Evolutionary conservation across 2,329 filamentous ascomycete genomes (phyloP).

Genomic region (Dichotomopilus funicola): DNA sequence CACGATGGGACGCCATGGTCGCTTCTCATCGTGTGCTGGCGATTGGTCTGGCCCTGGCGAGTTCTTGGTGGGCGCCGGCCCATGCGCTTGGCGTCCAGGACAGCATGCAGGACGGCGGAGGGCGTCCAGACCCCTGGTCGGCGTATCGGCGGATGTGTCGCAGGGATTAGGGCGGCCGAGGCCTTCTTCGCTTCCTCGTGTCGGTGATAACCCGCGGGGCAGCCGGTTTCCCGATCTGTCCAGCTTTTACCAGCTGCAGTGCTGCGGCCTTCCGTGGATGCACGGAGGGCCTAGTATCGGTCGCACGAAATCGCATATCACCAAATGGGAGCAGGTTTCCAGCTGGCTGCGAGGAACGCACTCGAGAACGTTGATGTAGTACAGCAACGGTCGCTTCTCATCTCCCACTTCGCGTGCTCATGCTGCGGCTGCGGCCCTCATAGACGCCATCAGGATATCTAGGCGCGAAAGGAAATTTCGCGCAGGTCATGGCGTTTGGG

Average conservation of each 20-base stretch:
- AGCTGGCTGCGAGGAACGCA: background rate
- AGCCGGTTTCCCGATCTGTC: constrained; percentile 16
- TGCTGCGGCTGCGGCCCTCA: constrained; percentile 1
- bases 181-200: constrained; percentile 5
- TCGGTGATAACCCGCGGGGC: constrained; percentile 14
- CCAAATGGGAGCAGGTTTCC: background rate
- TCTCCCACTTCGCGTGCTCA: background rate
- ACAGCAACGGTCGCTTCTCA: background rate
- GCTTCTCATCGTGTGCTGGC: constrained; percentile 9
- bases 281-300: no score
- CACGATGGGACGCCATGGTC: background rate
- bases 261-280: no score
- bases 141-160: constrained; percentile 3
- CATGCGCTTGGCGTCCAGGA: constrained; percentile 15
- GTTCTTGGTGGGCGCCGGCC: constrained; percentile 3
- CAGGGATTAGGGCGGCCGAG: constrained; percentile 12
- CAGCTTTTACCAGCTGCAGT: background rate
- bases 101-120: no score
- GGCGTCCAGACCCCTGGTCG: constrained; percentile 1
- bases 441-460: background rate
- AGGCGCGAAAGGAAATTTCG: constrained; percentile 20
- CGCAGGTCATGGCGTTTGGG: constrained; percentile 2
- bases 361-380: background rate
- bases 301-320: background rate
- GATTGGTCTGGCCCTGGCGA: constrained; percentile 15